These are phyloP conservation scores for Blastobotrys serpentis DNA, from an alignment of 1,139 yeast species.

Conservation along the genomic window DNA sequence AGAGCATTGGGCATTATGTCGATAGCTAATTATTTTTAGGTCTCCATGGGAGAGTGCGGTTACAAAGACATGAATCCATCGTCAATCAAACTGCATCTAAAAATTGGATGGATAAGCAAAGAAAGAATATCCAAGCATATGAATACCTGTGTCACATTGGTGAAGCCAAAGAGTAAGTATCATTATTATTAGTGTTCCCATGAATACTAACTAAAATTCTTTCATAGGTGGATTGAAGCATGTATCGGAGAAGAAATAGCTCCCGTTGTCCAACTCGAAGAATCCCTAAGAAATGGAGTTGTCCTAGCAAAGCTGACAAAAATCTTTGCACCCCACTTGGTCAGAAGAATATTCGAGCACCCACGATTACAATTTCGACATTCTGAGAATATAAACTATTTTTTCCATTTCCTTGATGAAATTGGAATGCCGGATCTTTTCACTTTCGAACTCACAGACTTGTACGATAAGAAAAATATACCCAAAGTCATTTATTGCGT, in stretches of 20 bases:
- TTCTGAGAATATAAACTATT: slow-evolving; percentile 87
- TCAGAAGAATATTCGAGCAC: slow-evolving; percentile 54
- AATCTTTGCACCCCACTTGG: slow-evolving; percentile 65
- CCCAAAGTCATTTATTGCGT: slow-evolving; percentile 94
- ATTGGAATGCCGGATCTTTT: slow-evolving; percentile 81
- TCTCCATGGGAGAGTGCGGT: slow-evolving; percentile 38
- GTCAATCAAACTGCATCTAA: slow-evolving; percentile 31
- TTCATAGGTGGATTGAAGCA: slow-evolving; percentile 56
- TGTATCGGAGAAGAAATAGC: slow-evolving; percentile 55
- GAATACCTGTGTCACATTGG: slow-evolving; percentile 87
- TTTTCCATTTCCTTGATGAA: slow-evolving; percentile 68
- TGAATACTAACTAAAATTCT: too few relatives aligned
- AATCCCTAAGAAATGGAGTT: slow-evolving; percentile 77
- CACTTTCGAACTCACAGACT: slow-evolving; percentile 85
- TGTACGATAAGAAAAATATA: slow-evolving; percentile 86
- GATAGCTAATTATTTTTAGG: slow-evolving; percentile 17
- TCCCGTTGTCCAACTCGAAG: slow-evolving; percentile 55
- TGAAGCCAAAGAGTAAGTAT: slow-evolving; percentile 64
- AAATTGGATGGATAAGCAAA: slow-evolving; percentile 46
- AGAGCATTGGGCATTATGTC: slow-evolving; percentile 15
- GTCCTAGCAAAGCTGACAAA: slow-evolving; percentile 76
- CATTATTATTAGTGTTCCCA: not conserved
- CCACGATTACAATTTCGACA: slow-evolving; percentile 79
- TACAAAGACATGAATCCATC: slow-evolving; percentile 37
- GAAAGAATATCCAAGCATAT: slow-evolving; percentile 53